A percentile compares a stretch with the other conserved stretches of the same genome.
Evolutionary conservation across 139 green algal genomes (phyloP).

Genomic region (Tetraselmis striata): DNA sequence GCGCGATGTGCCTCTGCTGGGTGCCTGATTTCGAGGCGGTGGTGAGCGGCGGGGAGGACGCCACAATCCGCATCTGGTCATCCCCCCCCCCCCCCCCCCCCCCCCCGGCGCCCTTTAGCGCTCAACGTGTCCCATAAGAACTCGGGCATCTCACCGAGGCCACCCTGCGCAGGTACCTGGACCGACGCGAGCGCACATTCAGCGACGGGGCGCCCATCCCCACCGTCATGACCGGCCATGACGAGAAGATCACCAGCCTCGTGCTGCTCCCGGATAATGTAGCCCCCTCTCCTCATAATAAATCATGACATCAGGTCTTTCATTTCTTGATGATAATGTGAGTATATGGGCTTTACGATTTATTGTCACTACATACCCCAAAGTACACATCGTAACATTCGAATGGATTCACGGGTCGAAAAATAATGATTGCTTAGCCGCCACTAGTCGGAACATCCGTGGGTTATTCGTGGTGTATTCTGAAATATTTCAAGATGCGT

Average conservation of each 20-base stretch:
- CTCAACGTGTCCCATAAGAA: no score
- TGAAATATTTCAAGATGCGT: no score
- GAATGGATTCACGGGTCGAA: no score
- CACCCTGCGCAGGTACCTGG: background rate
- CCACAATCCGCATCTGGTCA: constrained; percentile 40
- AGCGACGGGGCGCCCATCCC: background rate
- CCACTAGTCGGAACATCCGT: no score
- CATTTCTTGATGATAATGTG: no score
- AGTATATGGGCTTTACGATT: no score
- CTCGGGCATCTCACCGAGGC: background rate
- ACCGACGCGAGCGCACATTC: background rate
- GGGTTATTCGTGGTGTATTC: no score
- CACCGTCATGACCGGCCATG: background rate
- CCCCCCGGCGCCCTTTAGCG: constrained; percentile 33
- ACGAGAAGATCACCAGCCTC: background rate
- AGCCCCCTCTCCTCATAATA: background rate
- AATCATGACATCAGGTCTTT: no score
- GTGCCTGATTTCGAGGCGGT: constrained; percentile 38
- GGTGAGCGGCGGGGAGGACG: constrained; percentile 49
- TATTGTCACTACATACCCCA: no score
- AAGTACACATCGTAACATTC: no score
- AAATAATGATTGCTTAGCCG: no score
- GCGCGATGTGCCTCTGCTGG: constrained; percentile 47
- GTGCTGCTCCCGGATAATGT: background rate
- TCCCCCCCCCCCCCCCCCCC: constrained; percentile 14